These are phyloP conservation scores for Pythium chondricola DNA, from an alignment of 352 stramenopile genomes.

Conservation along the genomic window DNA sequence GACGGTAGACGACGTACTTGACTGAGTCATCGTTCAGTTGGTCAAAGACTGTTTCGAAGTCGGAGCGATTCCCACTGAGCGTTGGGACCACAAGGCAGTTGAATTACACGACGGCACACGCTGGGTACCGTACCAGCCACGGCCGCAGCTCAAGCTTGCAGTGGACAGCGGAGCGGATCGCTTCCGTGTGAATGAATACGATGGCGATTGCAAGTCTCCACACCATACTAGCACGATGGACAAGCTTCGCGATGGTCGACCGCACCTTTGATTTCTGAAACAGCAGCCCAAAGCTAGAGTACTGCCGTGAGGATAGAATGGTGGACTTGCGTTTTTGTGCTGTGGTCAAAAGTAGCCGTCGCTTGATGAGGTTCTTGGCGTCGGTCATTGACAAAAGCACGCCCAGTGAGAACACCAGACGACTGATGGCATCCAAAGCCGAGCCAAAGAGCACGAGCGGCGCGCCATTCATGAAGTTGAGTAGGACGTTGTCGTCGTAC, in stretches of 20 bases:
- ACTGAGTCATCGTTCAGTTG: conserved; percentile 19
- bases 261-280: no score
- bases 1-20: conserved; percentile 25
- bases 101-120: conserved; percentile 11
- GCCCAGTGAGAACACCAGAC: conserved; percentile 11
- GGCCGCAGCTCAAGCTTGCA: conserved; percentile 3
- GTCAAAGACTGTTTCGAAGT: conserved; percentile 9
- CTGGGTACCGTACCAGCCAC: conserved; percentile 5
- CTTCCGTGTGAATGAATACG: conserved; percentile 6
- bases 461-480: conserved; percentile 8
- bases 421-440: conserved; percentile 7
- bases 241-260: no score
- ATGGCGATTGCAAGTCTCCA: conserved; percentile 3
- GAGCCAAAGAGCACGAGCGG: conserved; percentile 4
- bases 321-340: no score
- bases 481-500: conserved; percentile 10
- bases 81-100: conserved; percentile 2
- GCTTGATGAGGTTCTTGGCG: conserved; percentile 11
- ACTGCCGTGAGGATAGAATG: no score
- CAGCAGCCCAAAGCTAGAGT: no score
- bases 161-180: not conserved
- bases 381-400: conserved; percentile 14
- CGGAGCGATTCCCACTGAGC: not conserved
- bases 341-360: not conserved
- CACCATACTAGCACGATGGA: conserved; percentile 1